Base-by-base conservation (phyloP, 495 filamentous ascomycete species). In the Aspergillus funiculosus region DNA sequence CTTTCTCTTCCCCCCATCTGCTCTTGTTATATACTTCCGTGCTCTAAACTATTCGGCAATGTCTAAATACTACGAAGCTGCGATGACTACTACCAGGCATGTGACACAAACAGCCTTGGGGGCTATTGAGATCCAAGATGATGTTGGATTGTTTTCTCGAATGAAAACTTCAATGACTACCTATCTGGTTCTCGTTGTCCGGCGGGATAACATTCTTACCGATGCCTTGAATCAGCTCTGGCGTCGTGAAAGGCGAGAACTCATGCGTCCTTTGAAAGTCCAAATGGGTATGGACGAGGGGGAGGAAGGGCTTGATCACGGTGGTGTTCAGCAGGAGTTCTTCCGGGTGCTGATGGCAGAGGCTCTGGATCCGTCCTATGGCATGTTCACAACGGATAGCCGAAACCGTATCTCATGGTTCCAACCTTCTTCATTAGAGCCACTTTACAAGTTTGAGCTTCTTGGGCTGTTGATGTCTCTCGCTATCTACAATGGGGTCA, bases 321-420 rank as follows among this genome's bases (percentile, higher is more conserved):
- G 92, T 42, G 92, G 92, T 38, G 88, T 97, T 3, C 88, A 94
- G 49, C 89, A 91, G 58, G 92, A 98, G 47, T 97, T 95, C 64
- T 96, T 98, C 68, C 80, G 86, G 24, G 56, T 95, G 27, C 79
- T 85, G 39, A 79, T 94, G 52, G 78, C 72, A 4, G 83, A 94
- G 56, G 85, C 82, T 2, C 66, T 96, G 19, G 73, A 87, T 58
- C 80, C 87, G 7, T 74, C 83, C 28, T 86, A 85, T 52, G 89
- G 81, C 57, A 75, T 74, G 57, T 96, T 96, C 62, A 82, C 82
- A 0, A 77, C 83, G 38, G 87, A 96, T 56, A 65, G 75, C 4
- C 67, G 75, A 29, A 87, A 84, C 1, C 78, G 79, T 17, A 81
- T 89, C 71, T 82, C 82, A 15, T 98, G 91, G 88, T 92, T 97